Evolutionary conservation across 768 basidiomycete genomes (phyloP).

Genomic region (Leccinellum luteum): DNA sequence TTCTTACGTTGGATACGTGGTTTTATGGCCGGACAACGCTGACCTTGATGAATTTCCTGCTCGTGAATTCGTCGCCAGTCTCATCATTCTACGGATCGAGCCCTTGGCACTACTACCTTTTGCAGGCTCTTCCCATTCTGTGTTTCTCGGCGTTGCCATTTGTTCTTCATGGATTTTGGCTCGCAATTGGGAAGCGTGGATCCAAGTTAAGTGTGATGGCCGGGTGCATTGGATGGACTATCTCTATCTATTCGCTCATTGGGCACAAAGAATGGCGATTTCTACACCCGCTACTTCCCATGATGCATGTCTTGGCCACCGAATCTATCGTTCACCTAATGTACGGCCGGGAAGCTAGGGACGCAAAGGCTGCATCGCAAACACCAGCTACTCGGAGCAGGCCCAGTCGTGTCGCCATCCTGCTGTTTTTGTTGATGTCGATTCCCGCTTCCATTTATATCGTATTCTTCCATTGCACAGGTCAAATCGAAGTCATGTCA

Average conservation of each 20-base stretch:
- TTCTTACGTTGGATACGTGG: slow-evolving; percentile 57
- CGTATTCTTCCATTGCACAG: slow-evolving; percentile 72
- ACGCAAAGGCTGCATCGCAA: not conserved
- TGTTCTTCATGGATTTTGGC: slow-evolving; percentile 57
- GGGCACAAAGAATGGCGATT: slow-evolving; percentile 99
- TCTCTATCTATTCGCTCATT: slow-evolving; percentile 68
- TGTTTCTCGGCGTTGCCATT: slow-evolving; percentile 75
- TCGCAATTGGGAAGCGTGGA: slow-evolving; percentile 20
- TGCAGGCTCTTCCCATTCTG: slow-evolving; percentile 82
- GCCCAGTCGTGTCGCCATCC: slow-evolving; percentile 30
- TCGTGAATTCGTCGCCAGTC: slow-evolving; percentile 78
- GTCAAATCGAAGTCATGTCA: slow-evolving; percentile 73
- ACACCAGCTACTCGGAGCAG: slow-evolving; percentile 16
- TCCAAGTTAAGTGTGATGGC: slow-evolving; percentile 44
- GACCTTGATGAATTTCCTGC: slow-evolving; percentile 80
- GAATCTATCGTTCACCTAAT: slow-evolving; percentile 61
- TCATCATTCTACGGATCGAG: slow-evolving; percentile 92
- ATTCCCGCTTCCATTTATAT: slow-evolving; percentile 68
- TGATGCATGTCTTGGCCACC: slow-evolving; percentile 77
- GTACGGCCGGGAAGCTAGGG: not conserved
- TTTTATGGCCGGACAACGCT: slow-evolving; percentile 69
- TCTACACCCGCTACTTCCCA: slow-evolving; percentile 85
- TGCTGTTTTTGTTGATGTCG: slow-evolving; percentile 46
- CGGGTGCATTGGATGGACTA: slow-evolving; percentile 56
- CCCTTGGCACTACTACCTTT: slow-evolving; percentile 86